These are phyloP conservation scores for Medicago truncatula DNA, from an alignment of 306 rosid genomes.

Conservation along the genomic window MtrunA17r5.0-ANR NC_053049.1:34324001-34324500, in stretches of 20 bases:
- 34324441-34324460: background rate
- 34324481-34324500: slow-evolving; percentile 67
- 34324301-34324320: slow-evolving; percentile 45
- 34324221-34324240: background rate
- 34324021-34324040: slow-evolving; percentile 82
- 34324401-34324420: background rate
- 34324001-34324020: slow-evolving; percentile 83
- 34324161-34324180: background rate
- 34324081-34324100: background rate
- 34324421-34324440: background rate
- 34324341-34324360: slow-evolving; percentile 68
- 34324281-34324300: slow-evolving; percentile 4
- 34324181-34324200: no score
- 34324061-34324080: background rate
- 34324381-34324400: slow-evolving; percentile 59
- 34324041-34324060: slow-evolving; percentile 84
- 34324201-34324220: no score
- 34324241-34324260: background rate
- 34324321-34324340: slow-evolving; percentile 67
- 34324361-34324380: slow-evolving; percentile 73
- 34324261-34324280: slow-evolving; percentile 17
- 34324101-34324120: background rate
- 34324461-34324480: slow-evolving; percentile 53
- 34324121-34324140: background rate
- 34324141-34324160: background rate